These are phyloP conservation scores for Trichocomaceae sp. DNA, from an alignment of 2,329 filamentous ascomycete species.

Conservation along the genomic window DNA sequence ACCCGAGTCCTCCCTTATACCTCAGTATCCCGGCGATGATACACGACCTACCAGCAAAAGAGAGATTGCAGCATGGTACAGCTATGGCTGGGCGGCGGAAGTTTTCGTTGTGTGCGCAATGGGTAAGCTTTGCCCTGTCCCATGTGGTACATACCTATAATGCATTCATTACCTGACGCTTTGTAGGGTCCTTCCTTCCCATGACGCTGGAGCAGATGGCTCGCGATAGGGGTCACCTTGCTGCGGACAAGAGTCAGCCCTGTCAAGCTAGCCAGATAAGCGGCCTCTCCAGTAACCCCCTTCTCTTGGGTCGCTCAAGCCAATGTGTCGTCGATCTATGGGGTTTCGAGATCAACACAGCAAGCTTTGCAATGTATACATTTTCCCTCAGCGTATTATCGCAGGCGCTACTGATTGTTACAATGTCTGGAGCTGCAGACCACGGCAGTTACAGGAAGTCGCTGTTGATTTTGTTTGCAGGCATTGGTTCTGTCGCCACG, in stretches of 20 bases:
- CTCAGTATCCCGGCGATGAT: conserved; percentile 75
- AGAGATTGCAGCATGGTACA: conserved; percentile 91
- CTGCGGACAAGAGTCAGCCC: conserved; percentile 59
- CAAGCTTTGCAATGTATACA: conserved; percentile 96
- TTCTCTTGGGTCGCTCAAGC: conserved; percentile 28
- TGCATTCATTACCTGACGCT: not conserved
- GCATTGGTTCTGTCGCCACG: conserved; percentile 70
- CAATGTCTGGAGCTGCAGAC: conserved; percentile 92
- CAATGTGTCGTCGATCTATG: conserved; percentile 80
- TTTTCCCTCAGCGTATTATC: conserved; percentile 88
- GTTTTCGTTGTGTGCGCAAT: conserved; percentile 90
- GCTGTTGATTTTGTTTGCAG: conserved; percentile 77
- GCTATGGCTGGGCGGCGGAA: conserved; percentile 92
- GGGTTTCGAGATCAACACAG: conserved; percentile 84
- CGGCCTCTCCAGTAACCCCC: not conserved
- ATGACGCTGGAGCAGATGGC: conserved; percentile 92
- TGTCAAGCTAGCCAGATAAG: conserved; percentile 12
- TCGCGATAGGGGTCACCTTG: conserved; percentile 80
- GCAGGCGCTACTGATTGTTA: conserved; percentile 85
- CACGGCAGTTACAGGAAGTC: conserved; percentile 89
- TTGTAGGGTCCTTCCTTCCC: conserved; percentile 80
- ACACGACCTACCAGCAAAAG: conserved; percentile 77
- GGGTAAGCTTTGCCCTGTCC: conserved; percentile 37
- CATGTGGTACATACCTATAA: too few relatives aligned
- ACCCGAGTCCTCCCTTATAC: conserved; percentile 26